A percentile compares a stretch with the other conserved stretches of the same genome.
Conservation (phyloP, 176 grass and related monocot genomes). For the Phoenix roebelenii region DNA sequence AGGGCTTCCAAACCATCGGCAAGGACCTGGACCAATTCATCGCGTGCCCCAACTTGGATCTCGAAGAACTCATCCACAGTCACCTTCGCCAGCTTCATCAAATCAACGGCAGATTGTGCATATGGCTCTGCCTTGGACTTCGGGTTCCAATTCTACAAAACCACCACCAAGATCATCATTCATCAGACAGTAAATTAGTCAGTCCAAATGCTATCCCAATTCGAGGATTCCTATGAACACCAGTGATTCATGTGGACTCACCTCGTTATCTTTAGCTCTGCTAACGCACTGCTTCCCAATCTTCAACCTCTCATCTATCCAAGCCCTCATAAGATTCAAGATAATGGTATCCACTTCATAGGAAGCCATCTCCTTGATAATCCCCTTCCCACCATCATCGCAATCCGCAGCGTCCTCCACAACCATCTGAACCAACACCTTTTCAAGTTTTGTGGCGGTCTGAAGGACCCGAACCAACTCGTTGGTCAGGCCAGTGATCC, state of each 20-base stretch:
- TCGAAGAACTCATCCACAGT: conserved; percentile 58
- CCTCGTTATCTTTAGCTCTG: conserved; percentile 49
- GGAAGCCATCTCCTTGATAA: conserved; percentile 11
- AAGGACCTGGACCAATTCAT: conserved; percentile 34
- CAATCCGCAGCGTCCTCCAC: conserved; percentile 10
- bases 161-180: neutral
- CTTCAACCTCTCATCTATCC: conserved; percentile 51
- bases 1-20: conserved; percentile 41
- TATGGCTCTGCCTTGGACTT: conserved; percentile 60
- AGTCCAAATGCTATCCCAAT: too few relatives aligned
- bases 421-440: conserved; percentile 30
- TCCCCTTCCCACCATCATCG: conserved; percentile 20
- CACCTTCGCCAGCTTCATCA: conserved; percentile 56
- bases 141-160: conserved; percentile 48
- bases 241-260: conserved; percentile 1
- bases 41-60: conserved; percentile 32
- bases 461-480: conserved; percentile 46
- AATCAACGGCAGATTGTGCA: conserved; percentile 53
- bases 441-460: conserved; percentile 37
- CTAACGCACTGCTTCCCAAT: conserved; percentile 40
- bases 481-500: conserved; percentile 32
- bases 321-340: conserved; percentile 28
- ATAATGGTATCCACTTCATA: conserved; percentile 42
- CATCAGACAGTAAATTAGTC: neutral
- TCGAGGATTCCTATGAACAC: too few relatives aligned